phyloP scores from a whole-genome alignment of 73 alveolate genomes.

The Paramecium primaurelia region DNA sequence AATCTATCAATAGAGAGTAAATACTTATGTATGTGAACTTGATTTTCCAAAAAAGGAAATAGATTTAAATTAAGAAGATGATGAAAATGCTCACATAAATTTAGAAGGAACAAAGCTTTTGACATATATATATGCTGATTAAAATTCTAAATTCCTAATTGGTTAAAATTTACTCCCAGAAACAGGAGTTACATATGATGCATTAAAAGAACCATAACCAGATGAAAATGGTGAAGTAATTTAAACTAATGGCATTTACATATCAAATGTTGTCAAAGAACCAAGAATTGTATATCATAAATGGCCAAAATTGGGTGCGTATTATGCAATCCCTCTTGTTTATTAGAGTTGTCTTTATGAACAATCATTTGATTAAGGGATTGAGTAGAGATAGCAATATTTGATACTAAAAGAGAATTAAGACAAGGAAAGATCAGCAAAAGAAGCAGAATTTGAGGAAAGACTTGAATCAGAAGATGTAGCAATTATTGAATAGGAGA shows the following conservation, averaged over 20 bases:
- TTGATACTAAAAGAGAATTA: constrained; percentile 75
- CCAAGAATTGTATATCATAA: constrained; percentile 83
- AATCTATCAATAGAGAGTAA: constrained; percentile 63
- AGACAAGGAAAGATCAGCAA: constrained; percentile 74
- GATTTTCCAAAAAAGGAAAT: constrained; percentile 44
- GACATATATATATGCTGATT: constrained; percentile 75
- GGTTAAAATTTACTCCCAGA: constrained; percentile 66
- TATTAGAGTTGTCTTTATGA: constrained; percentile 81
- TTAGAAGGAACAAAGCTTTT: constrained; percentile 73
- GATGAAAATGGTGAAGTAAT: constrained; percentile 68
- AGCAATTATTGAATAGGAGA: constrained; percentile 81
- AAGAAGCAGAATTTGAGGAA: constrained; percentile 71
- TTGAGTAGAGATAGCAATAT: constrained; percentile 69
- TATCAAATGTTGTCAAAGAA: constrained; percentile 89
- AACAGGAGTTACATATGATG: constrained; percentile 85
- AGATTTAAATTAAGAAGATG: constrained; percentile 77
- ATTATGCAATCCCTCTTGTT: constrained; percentile 83
- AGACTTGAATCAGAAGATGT: constrained; percentile 72
- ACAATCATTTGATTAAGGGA: constrained; percentile 82
- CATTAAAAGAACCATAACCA: constrained; percentile 65
- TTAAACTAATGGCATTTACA: constrained; percentile 63
- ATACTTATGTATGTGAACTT: constrained; percentile 78
- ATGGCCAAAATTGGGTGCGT: constrained; percentile 94
- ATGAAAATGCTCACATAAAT: constrained; percentile 90
- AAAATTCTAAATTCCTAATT: constrained; percentile 68